These are phyloP conservation scores for Lolium rigidum DNA, from an alignment of 176 grass and related monocot species.

Conservation along the genomic window DNA sequence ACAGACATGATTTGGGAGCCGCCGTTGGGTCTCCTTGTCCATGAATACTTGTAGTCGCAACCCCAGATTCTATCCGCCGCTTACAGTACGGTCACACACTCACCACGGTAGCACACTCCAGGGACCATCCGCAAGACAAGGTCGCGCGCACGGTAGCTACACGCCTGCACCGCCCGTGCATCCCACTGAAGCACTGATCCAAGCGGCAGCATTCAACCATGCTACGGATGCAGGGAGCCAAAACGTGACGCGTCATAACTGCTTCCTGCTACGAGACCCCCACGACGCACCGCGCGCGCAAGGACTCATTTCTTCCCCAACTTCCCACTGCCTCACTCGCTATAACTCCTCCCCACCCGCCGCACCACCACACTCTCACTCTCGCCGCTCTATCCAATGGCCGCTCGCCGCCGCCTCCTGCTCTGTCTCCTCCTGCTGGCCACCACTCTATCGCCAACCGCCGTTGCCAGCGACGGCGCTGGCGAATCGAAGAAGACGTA, in stretches of 20 bases:
- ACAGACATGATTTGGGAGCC: too few relatives aligned
- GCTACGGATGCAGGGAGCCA: not conserved
- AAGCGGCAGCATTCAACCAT: constrained; percentile 15
- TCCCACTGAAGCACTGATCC: not conserved
- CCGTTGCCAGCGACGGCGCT: not conserved
- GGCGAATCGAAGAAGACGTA: constrained; percentile 59
- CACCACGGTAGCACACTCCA: too few relatives aligned
- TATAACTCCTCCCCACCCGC: constrained; percentile 42
- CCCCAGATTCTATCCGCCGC: too few relatives aligned
- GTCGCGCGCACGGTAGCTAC: too few relatives aligned
- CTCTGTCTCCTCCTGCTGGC: constrained; percentile 37
- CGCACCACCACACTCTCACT: constrained; percentile 31
- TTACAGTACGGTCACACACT: too few relatives aligned
- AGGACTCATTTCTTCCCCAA: not conserved
- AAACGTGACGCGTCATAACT: constrained; percentile 23
- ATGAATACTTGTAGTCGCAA: too few relatives aligned
- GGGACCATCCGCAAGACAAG: too few relatives aligned
- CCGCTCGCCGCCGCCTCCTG: constrained; percentile 10
- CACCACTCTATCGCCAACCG: not conserved
- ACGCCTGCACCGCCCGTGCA: too few relatives aligned
- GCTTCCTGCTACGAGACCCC: not conserved
- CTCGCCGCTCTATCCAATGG: constrained; percentile 49
- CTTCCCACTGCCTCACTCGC: constrained; percentile 28
- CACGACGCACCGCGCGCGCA: constrained; percentile 27
- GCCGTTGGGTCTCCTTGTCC: too few relatives aligned